Percentiles rank a stretch among this genome's conserved stretches.
Conservation (phyloP, 139 green algal species). For the Spirogloea muscicola region DNA sequence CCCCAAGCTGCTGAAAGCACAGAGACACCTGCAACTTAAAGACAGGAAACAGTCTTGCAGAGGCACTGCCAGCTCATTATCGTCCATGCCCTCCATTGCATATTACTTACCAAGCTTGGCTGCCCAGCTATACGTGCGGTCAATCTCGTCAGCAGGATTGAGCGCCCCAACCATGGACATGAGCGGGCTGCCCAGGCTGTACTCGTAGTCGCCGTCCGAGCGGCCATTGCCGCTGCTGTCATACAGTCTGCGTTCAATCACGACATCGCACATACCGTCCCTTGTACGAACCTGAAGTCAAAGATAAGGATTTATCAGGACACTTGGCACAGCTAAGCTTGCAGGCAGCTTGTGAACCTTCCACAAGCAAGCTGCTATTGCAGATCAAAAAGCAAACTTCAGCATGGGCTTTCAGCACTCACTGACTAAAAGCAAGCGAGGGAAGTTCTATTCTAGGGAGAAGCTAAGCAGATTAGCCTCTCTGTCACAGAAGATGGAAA, state of each 20-base stretch:
- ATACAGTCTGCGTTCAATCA: conserved; percentile 27
- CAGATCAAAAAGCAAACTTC: too few species aligned
- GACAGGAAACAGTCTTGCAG: background rate
- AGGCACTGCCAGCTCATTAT: too few species aligned
- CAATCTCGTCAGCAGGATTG: background rate
- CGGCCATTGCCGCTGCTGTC: conserved; percentile 36
- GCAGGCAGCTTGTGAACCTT: too few species aligned
- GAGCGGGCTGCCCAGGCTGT: background rate
- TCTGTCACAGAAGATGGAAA: too few species aligned
- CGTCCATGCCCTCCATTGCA: too few species aligned
- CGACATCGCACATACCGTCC: conserved; percentile 19
- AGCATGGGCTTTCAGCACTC: too few species aligned
- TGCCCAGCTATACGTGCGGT: conserved; percentile 26
- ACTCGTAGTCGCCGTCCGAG: conserved; percentile 18
- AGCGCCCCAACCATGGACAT: background rate
- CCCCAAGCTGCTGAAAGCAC: background rate
- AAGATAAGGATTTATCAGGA: conserved; percentile 5
- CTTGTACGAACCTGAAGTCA: conserved; percentile 23
- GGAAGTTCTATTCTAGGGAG: too few species aligned
- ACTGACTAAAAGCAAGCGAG: too few species aligned
- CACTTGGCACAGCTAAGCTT: too few species aligned
- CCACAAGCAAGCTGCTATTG: too few species aligned
- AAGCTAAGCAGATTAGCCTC: too few species aligned
- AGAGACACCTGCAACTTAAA: background rate
- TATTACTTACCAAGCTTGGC: conserved; percentile 29